Conservation (phyloP, 352 stramenopile genomes). For the Phytophthora ramorum region DNA sequence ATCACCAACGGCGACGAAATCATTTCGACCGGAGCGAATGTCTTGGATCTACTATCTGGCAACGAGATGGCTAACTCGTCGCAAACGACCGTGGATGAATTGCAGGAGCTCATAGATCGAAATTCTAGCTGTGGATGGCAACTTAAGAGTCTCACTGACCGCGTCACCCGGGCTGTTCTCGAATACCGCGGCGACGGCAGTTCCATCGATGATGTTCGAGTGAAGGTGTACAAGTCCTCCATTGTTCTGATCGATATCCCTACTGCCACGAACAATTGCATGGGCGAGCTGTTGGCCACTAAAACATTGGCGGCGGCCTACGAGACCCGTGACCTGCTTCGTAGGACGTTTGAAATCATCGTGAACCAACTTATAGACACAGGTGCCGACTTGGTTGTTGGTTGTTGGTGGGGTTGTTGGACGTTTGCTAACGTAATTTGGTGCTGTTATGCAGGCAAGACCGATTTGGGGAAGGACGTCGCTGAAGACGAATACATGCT, state of each 20-base stretch:
- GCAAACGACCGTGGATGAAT: slow-evolving; percentile 17
- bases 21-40: slow-evolving; percentile 13
- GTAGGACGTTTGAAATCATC: slow-evolving; percentile 18
- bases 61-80: not conserved
- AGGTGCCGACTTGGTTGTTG: not conserved
- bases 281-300: slow-evolving; percentile 7
- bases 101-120: slow-evolving; percentile 11
- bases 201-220: slow-evolving; percentile 9
- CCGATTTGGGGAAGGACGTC: slow-evolving; percentile 13
- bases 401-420: too few species aligned
- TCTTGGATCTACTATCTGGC: slow-evolving; percentile 3
- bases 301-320: slow-evolving; percentile 15
- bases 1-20: slow-evolving; percentile 24
- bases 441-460: not conserved
- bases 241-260: slow-evolving; percentile 24
- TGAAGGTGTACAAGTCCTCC: slow-evolving; percentile 24
- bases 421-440: too few species aligned
- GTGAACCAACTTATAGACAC: slow-evolving; percentile 18
- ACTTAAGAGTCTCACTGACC: slow-evolving; percentile 19
- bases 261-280: slow-evolving; percentile 20
- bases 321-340: slow-evolving; percentile 19
- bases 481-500: slow-evolving; percentile 37
- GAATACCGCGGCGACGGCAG: slow-evolving; percentile 1
- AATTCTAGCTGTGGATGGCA: slow-evolving; percentile 18
- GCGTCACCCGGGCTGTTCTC: slow-evolving; percentile 3